Evolutionary conservation across 257 asterid species (phyloP).

Genomic region (Nicotiana sylvestris): DNA sequence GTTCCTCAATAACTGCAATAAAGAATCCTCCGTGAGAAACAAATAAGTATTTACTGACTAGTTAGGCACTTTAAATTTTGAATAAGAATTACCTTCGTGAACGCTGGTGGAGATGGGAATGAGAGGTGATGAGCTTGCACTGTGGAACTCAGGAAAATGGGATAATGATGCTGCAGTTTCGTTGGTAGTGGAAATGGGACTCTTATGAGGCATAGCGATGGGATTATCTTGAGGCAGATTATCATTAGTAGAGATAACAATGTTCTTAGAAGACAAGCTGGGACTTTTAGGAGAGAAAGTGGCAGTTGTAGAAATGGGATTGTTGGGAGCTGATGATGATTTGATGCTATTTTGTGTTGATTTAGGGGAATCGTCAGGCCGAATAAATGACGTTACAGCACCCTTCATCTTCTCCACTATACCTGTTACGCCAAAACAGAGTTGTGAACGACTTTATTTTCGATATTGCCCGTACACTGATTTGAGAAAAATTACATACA

Average conservation of each 20-base stretch:
- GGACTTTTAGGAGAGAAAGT: neutral
- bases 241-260: neutral
- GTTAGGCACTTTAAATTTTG: neutral
- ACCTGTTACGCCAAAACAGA: conserved; percentile 19
- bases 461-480: neutral
- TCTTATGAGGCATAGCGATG: neutral
- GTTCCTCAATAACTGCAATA: conserved; percentile 57
- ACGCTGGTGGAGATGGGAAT: conserved; percentile 43
- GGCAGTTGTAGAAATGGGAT: neutral
- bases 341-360: conserved; percentile 13
- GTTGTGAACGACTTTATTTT: neutral
- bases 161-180: conserved; percentile 19
- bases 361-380: conserved; percentile 42
- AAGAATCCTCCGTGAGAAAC: neutral
- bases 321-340: conserved; percentile 10
- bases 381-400: conserved; percentile 67
- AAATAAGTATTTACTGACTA: neutral
- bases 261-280: conserved; percentile 5
- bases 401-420: conserved; percentile 69
- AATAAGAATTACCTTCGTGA: conserved; percentile 45
- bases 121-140: conserved; percentile 36
- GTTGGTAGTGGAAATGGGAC: conserved; percentile 13
- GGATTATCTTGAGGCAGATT: conserved; percentile 4
- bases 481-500: neutral
- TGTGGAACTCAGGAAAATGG: conserved; percentile 13